Conservation (phyloP, 2,329 filamentous ascomycete species). For the Diaporthe destruens region DNA sequence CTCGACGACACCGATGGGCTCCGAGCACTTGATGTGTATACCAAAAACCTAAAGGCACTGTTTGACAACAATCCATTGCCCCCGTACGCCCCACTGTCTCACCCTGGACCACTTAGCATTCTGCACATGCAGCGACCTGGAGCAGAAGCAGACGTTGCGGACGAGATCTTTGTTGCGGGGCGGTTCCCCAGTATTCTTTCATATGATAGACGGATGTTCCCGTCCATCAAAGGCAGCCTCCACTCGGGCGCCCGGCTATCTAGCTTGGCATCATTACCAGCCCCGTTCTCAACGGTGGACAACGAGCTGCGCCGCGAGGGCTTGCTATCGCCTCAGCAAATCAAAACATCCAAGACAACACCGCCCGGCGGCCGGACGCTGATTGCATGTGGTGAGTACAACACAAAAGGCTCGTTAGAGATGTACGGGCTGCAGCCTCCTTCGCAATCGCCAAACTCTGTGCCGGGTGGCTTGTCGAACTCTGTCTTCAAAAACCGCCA, state of each 20-base stretch:
- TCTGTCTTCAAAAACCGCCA: constrained; percentile 82
- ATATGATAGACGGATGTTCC: constrained; percentile 90
- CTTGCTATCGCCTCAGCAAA: constrained; percentile 66
- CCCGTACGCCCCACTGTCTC: constrained; percentile 78
- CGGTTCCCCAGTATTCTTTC: constrained; percentile 89
- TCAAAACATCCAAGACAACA: constrained; percentile 65
- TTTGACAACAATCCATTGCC: constrained; percentile 66
- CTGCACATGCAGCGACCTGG: constrained; percentile 77
- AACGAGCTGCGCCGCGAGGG: constrained; percentile 69
- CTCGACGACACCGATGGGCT: constrained; percentile 51
- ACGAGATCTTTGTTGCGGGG: constrained; percentile 89
- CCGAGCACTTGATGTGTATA: constrained; percentile 49
- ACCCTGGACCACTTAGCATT: constrained; percentile 86
- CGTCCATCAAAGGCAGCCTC: constrained; percentile 80
- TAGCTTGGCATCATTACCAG: constrained; percentile 77
- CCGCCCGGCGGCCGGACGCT: constrained; percentile 71
- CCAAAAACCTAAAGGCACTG: constrained; percentile 51
- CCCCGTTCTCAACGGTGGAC: constrained; percentile 73
- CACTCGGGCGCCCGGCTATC: constrained; percentile 87
- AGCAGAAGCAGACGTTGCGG: constrained; percentile 67
- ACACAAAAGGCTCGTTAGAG: constrained; percentile 89
- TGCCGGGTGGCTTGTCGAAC: constrained; percentile 54
- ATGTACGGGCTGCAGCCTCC: constrained; percentile 74
- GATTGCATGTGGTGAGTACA: constrained; percentile 90
- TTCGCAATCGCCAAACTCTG: constrained; percentile 43